Evolutionary conservation across 345 rosid species (phyloP).

Genomic region (Melastoma malabathricum): DNA sequence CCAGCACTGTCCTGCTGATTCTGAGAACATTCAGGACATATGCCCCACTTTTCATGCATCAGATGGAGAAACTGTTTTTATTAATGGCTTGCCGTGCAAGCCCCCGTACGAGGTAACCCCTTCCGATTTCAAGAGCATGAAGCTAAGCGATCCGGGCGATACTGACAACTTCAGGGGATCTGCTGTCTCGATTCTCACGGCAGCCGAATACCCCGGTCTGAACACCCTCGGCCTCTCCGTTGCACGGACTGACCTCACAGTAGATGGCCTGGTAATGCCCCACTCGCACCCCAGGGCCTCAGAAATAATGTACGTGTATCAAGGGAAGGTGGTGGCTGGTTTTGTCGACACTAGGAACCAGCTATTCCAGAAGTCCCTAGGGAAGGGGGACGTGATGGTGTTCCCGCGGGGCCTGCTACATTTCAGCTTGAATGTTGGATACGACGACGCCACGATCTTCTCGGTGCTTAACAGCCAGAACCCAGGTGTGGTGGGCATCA

Average conservation of each 20-base stretch:
- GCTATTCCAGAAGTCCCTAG: conserved; percentile 32
- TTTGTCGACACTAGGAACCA: conserved; percentile 43
- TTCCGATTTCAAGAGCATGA: conserved; percentile 56
- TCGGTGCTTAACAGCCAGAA: conserved; percentile 74
- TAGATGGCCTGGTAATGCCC: conserved; percentile 42
- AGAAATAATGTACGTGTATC: conserved; percentile 41
- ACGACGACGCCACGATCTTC: conserved; percentile 24
- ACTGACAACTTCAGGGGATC: conserved; percentile 43
- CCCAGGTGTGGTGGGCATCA: conserved; percentile 50
- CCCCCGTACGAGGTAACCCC: conserved; percentile 26
- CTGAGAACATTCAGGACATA: conserved; percentile 39
- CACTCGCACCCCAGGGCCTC: conserved; percentile 78
- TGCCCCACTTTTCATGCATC: conserved; percentile 43
- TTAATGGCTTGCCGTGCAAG: conserved; percentile 80
- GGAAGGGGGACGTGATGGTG: conserved; percentile 53
- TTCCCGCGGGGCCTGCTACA: conserved; percentile 66
- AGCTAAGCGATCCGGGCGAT: conserved; percentile 34
- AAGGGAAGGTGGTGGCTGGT: conserved; percentile 53
- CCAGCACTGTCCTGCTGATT: conserved; percentile 21
- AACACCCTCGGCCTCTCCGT: conserved; percentile 74
- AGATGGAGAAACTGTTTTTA: conserved; percentile 16
- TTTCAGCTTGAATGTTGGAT: conserved; percentile 46
- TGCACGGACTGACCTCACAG: conserved; percentile 53
- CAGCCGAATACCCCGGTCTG: conserved; percentile 62
- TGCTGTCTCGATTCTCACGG: conserved; percentile 31